Base-by-base conservation (phyloP, 768 basidiomycete genomes). In the Amyloporia xantha region DNA sequence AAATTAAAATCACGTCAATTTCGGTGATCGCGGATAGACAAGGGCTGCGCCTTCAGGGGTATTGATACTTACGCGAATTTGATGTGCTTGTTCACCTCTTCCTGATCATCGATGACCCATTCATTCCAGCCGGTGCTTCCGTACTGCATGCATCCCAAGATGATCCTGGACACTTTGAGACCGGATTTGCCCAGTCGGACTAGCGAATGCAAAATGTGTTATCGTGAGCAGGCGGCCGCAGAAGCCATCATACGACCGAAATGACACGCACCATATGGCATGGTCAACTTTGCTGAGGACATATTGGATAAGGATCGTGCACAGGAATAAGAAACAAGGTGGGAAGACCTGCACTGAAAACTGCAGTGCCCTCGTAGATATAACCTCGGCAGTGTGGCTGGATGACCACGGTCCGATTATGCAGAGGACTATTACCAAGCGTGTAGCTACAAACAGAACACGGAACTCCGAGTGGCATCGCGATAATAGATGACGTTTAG, bases 131-230 rank as follows among this genome's bases (percentile, higher is more conserved):
- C 54, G 15, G 54, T 19, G 36, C 41, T 46, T 7, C 67, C 68
- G 42, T 68, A 69, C 24, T 53, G 50, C 68, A 68, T 68, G 19
- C 54, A 61, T 13, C 68, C 70, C 5, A 71, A 52, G 35, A 70
- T 68, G 36, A 68, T 62, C 51, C 59, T 60, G n/a, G 66, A 67
- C n/a, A 68, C 66, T 49, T 67, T 66, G 25, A 68, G 56, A 9
- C 67, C 73, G 6, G 66, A 68, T 17, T 65, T 52, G 67, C 81
- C 72, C 6, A 66, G 59, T 26, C 54, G 54, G 1, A 55, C 54
- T 55, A 33, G 20, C 4, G 20, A 9, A n/a, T n/a, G n/a, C n/a
- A n/a, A n/a, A n/a, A n/a, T n/a, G n/a, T n/a, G n/a, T n/a, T n/a
- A n/a, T n/a, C n/a, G n/a, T 28, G 28, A 27, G 9, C 13, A 20